Percentiles rank a stretch among this genome's conserved stretches.
Conservation (phyloP, 2,329 filamentous ascomycete species). For the Hymenoscyphus occultus region DNA sequence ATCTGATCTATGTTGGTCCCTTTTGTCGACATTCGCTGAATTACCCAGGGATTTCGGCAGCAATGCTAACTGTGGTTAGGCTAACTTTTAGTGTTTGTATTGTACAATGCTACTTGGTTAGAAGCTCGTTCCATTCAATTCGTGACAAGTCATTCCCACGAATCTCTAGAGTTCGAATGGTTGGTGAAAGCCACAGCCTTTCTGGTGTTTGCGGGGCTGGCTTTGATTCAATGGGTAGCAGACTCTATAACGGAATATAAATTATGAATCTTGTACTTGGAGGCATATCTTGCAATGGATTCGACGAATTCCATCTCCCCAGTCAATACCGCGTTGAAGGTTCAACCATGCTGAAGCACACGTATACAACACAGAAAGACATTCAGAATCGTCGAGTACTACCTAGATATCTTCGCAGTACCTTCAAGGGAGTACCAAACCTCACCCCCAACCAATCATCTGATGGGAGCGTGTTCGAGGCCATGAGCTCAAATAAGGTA, state of each 20-base stretch:
- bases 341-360: neutral
- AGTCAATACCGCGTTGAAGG: no score
- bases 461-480: neutral
- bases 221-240: neutral
- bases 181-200: neutral
- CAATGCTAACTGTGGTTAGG: neutral
- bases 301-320: neutral
- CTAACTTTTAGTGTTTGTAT: neutral
- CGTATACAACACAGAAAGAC: neutral
- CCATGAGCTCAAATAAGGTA: neutral
- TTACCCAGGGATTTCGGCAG: neutral
- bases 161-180: neutral
- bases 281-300: neutral
- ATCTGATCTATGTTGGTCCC: no score
- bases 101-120: neutral
- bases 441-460: neutral
- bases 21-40: no score
- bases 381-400: neutral
- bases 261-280: neutral
- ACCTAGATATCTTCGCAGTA: neutral
- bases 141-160: neutral
- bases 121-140: neutral
- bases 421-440: neutral
- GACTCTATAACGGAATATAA: neutral
- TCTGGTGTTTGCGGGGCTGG: neutral